Percentiles rank a stretch among this genome's conserved stretches.
Conservation (phyloP, 345 rosid genomes). For the Hibiscus trionum region DNA sequence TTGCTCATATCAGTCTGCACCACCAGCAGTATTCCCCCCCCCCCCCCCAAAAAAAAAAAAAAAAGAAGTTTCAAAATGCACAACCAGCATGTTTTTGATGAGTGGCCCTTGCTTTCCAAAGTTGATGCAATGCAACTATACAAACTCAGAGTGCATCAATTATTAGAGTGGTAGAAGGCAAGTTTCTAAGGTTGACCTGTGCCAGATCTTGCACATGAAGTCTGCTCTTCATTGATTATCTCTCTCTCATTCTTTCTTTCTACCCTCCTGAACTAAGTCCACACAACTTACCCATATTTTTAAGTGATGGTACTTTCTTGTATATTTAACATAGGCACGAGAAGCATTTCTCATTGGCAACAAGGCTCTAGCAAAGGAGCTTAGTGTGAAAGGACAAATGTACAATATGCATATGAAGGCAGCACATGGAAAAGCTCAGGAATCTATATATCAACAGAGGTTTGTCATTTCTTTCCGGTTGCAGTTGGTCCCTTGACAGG, state of each 20-base stretch:
- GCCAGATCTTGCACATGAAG: neutral
- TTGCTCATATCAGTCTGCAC: neutral
- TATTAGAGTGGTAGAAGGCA: neutral
- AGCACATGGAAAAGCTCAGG: conserved; percentile 94
- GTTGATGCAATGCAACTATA: neutral
- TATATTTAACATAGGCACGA: conserved; percentile 52
- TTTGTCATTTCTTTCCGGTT: conserved; percentile 30
- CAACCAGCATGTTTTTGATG: neutral
- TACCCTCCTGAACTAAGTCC: neutral
- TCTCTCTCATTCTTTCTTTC: neutral
- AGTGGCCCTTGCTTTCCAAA: too few relatives aligned
- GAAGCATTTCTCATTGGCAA: conserved; percentile 87
- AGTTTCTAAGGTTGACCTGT: neutral
- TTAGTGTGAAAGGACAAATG: conserved; percentile 84
- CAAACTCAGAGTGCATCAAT: neutral
- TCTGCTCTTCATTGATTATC: neutral
- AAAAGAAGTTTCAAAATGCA: neutral
- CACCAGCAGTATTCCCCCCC: neutral
- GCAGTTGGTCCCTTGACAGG: neutral
- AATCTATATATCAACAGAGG: conserved; percentile 90
- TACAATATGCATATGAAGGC: conserved; percentile 91
- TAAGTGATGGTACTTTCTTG: neutral
- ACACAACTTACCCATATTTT: conserved; percentile 22
- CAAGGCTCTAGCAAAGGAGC: conserved; percentile 86
- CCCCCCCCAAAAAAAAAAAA: too few relatives aligned